Percentiles rank a stretch among this genome's conserved stretches.
phyloP scores from a whole-genome alignment of 1,284 basidiomycete genomes.

The Naganishia cerealis region DNA sequence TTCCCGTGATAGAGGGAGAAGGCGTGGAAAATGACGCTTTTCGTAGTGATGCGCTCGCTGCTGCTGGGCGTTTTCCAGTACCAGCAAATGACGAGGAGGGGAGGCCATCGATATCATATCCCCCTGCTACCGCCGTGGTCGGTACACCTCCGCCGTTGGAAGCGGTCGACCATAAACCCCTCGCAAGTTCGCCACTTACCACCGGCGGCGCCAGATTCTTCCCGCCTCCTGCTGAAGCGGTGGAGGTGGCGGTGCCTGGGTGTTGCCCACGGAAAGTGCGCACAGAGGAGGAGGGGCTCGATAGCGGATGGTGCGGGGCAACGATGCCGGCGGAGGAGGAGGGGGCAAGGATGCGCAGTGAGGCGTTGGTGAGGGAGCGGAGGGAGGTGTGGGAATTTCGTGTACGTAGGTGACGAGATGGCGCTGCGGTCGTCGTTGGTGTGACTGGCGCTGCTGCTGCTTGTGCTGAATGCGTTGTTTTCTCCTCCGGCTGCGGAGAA shows the following conservation, averaged over 20 bases:
- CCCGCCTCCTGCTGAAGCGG: not conserved
- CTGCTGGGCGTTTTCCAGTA: not conserved
- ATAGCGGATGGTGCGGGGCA: slow-evolving; percentile 28
- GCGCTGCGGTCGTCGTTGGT: slow-evolving; percentile 1
- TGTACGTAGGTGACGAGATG: slow-evolving; percentile 20
- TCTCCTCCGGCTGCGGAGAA: not conserved
- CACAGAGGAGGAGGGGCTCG: slow-evolving; percentile 8
- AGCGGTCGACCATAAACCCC: slow-evolving; percentile 8
- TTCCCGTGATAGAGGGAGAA: not conserved
- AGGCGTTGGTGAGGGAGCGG: slow-evolving; percentile 14
- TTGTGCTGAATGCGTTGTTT: not conserved
- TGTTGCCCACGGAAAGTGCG: not conserved
- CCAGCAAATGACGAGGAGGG: not conserved
- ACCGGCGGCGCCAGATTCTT: slow-evolving; percentile 6
- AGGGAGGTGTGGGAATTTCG: slow-evolving; percentile 30
- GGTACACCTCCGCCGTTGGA: not conserved
- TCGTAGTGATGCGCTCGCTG: not conserved
- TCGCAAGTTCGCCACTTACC: slow-evolving; percentile 13
- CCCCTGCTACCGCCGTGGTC: not conserved
- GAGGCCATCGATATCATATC: slow-evolving; percentile 4
- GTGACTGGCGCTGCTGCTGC: not conserved
- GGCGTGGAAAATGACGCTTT: slow-evolving; percentile 12
- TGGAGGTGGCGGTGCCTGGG: not conserved
- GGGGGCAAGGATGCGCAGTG: not conserved
- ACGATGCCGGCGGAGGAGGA: not conserved